A percentile compares a stretch with the other conserved stretches of the same genome.
phyloP scores from a whole-genome alignment of 352 stramenopile species.

The Aphanomyces euteiches region DNA sequence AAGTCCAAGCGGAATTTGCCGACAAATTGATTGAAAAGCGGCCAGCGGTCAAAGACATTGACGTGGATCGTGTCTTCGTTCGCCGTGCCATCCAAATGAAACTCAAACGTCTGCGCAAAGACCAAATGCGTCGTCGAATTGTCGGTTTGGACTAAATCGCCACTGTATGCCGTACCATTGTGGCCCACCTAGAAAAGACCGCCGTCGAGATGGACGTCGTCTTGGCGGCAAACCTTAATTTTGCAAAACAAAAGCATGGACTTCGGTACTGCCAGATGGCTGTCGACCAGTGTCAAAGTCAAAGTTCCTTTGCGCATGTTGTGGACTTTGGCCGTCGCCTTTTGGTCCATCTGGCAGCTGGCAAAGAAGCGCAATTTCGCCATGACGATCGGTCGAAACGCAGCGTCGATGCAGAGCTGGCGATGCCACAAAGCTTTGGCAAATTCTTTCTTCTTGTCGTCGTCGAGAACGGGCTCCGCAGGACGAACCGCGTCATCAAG shows the following conservation, averaged over 20 bases:
- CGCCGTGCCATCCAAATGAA: not conserved
- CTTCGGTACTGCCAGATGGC: not conserved
- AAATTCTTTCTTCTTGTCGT: not conserved
- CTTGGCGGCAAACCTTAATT: not conserved
- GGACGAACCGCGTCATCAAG: not conserved
- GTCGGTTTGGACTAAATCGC: constrained; percentile 16
- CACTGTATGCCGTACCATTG: constrained; percentile 23
- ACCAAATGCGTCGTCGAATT: not conserved
- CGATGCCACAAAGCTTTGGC: constrained; percentile 27
- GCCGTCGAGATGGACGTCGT: not conserved
- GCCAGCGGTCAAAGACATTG: constrained; percentile 25
- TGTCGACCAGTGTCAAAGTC: constrained; percentile 23
- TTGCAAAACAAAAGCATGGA: constrained; percentile 25
- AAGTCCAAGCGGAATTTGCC: constrained; percentile 24
- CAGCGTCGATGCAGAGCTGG: constrained; percentile 29
- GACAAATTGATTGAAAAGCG: constrained; percentile 28
- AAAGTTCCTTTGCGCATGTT: constrained; percentile 19
- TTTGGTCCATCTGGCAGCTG: constrained; percentile 8
- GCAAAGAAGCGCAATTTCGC: constrained; percentile 21
- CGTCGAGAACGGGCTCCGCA: not conserved
- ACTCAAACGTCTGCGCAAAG: constrained; percentile 24
- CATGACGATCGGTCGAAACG: constrained; percentile 16
- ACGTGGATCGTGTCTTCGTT: constrained; percentile 27
- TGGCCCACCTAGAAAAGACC: constrained; percentile 3
- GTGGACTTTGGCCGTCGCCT: constrained; percentile 17